Evolutionary conservation across 371 early-diverging fungal species (phyloP), one percentile per base, ranked within the genome.

Genomic region (Fennellomyces sp.): DNA sequence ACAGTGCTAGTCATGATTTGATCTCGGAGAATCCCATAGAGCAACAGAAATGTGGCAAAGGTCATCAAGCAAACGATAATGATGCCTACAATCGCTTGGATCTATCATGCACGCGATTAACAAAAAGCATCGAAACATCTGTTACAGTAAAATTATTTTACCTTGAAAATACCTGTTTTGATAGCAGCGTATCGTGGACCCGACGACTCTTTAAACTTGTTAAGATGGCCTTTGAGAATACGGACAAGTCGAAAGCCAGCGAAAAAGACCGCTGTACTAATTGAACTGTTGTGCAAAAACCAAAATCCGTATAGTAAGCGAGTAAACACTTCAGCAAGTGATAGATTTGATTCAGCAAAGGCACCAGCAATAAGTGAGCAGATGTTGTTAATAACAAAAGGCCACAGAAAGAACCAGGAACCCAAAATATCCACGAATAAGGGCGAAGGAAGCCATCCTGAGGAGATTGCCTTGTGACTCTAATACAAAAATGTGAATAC

Each of bases 371-470:
- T 54, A n/a, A 79, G 26, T 13, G 74, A 70, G 51, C 71, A 66
- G 15, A 65, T 49, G 29, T 76, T 79, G 33, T 79, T 73, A 26
- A 68, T 38, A 8, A 76, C 61, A 54, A 76, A 71, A 4, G 80
- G 80, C 17, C 67, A 52, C 13, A 79, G 26, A 21, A 79, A 55
- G 25, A 74, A 59, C 4, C 65, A 64, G 25, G 69, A 58, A 5
- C 80, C 75, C 21, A 76, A 47, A 19, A 72, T 33, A 55, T 79
- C 76, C 5, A 76, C 80, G 27, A 70, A 10, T 25, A 23, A 29
- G 10, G 80, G 69, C 1, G 76, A 72, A n/a, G 80, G 80, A 12
- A 79, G n/a, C 80, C 80, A 79, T 28, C 72, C 74, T 11, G 58
- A 72, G 10, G 76, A 65, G 45, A 79, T 61, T 0, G 70, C 69